Conservation (phyloP, 1,139 yeast genomes). For the Hyphopichia khmerensis region DNA sequence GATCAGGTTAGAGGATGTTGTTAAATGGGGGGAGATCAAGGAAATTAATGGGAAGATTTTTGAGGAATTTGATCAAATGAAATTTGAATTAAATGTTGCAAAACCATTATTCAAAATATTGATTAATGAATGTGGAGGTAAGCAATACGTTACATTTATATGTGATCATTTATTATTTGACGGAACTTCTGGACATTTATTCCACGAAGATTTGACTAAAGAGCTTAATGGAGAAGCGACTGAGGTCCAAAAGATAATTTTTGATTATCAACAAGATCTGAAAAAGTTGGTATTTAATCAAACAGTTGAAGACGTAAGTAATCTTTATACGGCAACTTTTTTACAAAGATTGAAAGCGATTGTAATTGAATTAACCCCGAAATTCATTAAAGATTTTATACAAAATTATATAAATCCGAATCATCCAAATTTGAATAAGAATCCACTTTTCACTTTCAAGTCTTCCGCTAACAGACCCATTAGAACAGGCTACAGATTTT, state of each 20-base stretch:
- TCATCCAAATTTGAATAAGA: slow-evolving; percentile 10
- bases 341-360: neutral
- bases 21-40: slow-evolving; percentile 13
- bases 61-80: slow-evolving; percentile 13
- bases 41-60: slow-evolving; percentile 16
- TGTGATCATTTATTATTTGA: slow-evolving; percentile 37
- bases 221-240: slow-evolving; percentile 8
- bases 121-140: slow-evolving; percentile 15
- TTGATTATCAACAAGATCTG: slow-evolving; percentile 7
- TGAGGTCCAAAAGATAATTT: slow-evolving; percentile 3
- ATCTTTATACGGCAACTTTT: slow-evolving; percentile 5
- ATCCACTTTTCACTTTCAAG: slow-evolving; percentile 15
- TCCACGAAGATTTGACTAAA: slow-evolving; percentile 29
- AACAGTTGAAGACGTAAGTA: neutral
- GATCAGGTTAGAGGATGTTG: slow-evolving; percentile 26
- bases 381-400: no score
- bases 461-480: slow-evolving; percentile 2
- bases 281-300: slow-evolving; percentile 2
- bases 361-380: slow-evolving; percentile 10
- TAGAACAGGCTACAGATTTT: slow-evolving; percentile 12
- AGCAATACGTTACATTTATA: slow-evolving; percentile 21
- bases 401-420: neutral
- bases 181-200: slow-evolving; percentile 32
- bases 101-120: slow-evolving; percentile 33
- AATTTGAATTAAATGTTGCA: slow-evolving; percentile 13